Evolutionary conservation across 2,329 filamentous ascomycete species (phyloP), one percentile per base, ranked within the genome.

Genomic region (Sarocladium kiliense): DNA sequence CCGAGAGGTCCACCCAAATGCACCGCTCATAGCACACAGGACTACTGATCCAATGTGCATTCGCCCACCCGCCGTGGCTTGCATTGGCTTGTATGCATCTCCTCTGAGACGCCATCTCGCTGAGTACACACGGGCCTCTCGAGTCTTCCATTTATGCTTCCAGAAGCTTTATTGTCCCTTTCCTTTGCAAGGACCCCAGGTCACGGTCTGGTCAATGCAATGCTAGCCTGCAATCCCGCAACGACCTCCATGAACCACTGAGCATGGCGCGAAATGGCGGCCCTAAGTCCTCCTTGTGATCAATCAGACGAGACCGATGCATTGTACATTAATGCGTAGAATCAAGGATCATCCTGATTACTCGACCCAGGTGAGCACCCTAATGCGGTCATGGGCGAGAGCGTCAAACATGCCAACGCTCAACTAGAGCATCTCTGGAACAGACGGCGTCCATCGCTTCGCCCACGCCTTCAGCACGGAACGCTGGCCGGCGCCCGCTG

Each of bases 171-270:
- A 34, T 51, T 51, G 47, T 51, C 47, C 12, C 3, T 18, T 16
- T 21, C 18, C 12, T 23, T 10, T 23, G 18, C 47, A 51, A 19
- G 30, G 27, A 27, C 3, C 44, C 44, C 14, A 49, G 47, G 19
- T 16, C 47, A 51, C 27, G 26, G 12, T 34, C 5, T 34, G 47
- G 47, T 51, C 47, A 51, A 51, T 51, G 47, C 47, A 18, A 51
- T 51, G 47, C 47, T 51, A n/a, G 47, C 6, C 19, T 3, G 11
- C 23, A 10, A 51, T 34, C 47, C 47, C 47, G 47, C 47, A 51
- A 36, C 27, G 47, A n/a, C 30, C 30, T 32, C 18, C 7, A 51
- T 23, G 47, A 51, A 51, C 47, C 27, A 51, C 47, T 51, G 27
- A 51, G 36, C 44, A 34, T 19, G 47, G 30, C 47, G 25, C 47